Percentiles rank a stretch among this genome's conserved stretches.
Conservation (phyloP, 1,284 basidiomycete species). For the Cutaneotrichosporon cavernicola region DNA sequence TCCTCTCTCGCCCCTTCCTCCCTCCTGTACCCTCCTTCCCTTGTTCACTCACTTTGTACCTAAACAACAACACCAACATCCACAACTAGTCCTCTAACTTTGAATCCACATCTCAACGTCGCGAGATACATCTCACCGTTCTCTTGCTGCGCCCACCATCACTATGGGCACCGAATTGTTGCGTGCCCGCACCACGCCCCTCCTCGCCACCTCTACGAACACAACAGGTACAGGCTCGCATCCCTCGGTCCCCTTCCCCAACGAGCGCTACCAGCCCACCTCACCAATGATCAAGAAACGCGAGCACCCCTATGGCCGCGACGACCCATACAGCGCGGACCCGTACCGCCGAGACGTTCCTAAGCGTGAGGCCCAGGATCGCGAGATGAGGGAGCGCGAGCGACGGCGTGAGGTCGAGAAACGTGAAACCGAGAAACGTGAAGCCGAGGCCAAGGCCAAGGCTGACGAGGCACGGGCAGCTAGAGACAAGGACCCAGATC, state of each 20-base stretch:
- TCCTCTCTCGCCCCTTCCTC: neutral
- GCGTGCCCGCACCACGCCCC: neutral
- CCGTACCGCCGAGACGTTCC: neutral
- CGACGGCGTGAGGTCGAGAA: neutral
- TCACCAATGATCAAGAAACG: neutral
- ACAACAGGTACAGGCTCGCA: neutral
- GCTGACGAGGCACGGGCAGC: conserved; percentile 1
- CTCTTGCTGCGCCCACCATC: neutral
- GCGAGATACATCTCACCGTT: neutral
- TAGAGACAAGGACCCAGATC: conserved; percentile 32
- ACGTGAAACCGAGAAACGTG: neutral
- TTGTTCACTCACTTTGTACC: neutral
- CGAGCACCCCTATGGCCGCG: neutral
- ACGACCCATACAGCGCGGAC: neutral
- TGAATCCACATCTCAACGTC: neutral
- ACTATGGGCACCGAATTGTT: neutral
- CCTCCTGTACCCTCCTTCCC: neutral
- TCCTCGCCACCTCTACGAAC: neutral
- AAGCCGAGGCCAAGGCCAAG: neutral
- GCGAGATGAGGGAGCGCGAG: neutral
- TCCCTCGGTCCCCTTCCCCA: conserved; percentile 6
- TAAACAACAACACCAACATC: neutral
- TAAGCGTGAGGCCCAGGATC: neutral
- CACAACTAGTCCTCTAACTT: neutral
- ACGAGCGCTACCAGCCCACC: neutral